Evolutionary conservation across 345 rosid genomes (phyloP).

Genomic region (Draba incana): DNA sequence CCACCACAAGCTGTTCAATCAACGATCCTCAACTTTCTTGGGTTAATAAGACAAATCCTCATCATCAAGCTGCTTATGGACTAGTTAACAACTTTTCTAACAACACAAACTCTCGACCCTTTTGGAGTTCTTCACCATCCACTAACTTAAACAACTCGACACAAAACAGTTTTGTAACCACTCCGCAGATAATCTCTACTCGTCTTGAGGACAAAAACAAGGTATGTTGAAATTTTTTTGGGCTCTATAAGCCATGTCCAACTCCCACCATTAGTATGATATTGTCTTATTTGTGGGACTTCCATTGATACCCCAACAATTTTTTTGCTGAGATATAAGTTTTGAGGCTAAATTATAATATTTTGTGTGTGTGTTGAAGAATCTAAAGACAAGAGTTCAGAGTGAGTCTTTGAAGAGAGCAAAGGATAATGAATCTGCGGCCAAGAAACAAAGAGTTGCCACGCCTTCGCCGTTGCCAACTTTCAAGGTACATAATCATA

Average conservation of each 20-base stretch:
- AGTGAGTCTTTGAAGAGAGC: conserved; percentile 48
- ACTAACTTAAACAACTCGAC: conserved; percentile 38
- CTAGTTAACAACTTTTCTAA: conserved; percentile 40
- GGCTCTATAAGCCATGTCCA: too few relatives aligned
- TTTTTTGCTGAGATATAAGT: neutral
- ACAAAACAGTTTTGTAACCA: conserved; percentile 32
- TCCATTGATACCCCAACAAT: too few relatives aligned
- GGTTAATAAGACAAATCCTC: conserved; percentile 43
- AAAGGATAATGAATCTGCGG: conserved; percentile 51
- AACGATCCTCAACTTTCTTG: conserved; percentile 49
- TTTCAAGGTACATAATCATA: conserved; percentile 65
- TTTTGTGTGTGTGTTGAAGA: conserved; percentile 10
- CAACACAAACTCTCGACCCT: conserved; percentile 41
- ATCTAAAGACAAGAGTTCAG: conserved; percentile 37
- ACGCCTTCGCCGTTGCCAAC: conserved; percentile 81
- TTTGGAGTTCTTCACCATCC: conserved; percentile 40
- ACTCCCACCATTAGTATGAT: too few relatives aligned
- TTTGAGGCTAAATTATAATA: conserved; percentile 3
- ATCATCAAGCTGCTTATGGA: conserved; percentile 36
- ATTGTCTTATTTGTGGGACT: too few relatives aligned
- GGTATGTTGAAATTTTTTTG: conserved; percentile 17
- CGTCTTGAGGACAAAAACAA: conserved; percentile 36
- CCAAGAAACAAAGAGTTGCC: conserved; percentile 68
- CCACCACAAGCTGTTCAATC: conserved; percentile 45
- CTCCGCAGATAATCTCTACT: conserved; percentile 37